Conservation (phyloP, 768 basidiomycete species). For the Amanita exitialis region DNA sequence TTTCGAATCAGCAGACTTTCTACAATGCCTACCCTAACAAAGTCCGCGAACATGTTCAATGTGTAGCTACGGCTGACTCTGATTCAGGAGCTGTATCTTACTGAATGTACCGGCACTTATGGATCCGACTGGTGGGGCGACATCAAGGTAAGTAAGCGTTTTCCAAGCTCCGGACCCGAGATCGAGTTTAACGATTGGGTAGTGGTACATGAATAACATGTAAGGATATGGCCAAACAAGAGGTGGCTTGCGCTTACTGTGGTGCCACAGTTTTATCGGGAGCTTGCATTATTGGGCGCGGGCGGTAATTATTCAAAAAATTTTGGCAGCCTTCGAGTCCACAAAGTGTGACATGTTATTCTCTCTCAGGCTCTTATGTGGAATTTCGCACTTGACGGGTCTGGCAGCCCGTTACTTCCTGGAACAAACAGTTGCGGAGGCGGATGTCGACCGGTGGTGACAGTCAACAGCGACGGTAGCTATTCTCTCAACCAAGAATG, state of each 20-base stretch:
- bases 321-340: not conserved
- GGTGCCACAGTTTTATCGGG: conserved; percentile 6
- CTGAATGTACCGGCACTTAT: conserved; percentile 56
- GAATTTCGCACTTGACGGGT: conserved; percentile 60
- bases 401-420: conserved; percentile 55
- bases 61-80: not conserved
- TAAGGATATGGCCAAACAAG: conserved; percentile 12
- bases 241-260: not conserved
- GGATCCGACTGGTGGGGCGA: conserved; percentile 75
- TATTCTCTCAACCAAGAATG: conserved; percentile 70
- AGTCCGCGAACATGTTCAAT: conserved; percentile 15
- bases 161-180: not conserved
- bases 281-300: conserved; percentile 5
- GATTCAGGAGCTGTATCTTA: conserved; percentile 34
- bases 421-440: conserved; percentile 54
- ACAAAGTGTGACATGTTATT: not conserved
- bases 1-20: conserved; percentile 44
- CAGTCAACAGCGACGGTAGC: conserved; percentile 52
- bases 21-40: conserved; percentile 45
- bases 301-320: not conserved
- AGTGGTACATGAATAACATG: conserved; percentile 70
- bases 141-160: conserved; percentile 43
- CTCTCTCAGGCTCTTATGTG: conserved; percentile 40
- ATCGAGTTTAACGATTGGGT: not conserved
- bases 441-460: conserved; percentile 59